A percentile compares a stretch with the other conserved stretches of the same genome.
Conservation (phyloP, 1,284 basidiomycete species). For the Ceratorhiza oryzae-sativae region DNA sequence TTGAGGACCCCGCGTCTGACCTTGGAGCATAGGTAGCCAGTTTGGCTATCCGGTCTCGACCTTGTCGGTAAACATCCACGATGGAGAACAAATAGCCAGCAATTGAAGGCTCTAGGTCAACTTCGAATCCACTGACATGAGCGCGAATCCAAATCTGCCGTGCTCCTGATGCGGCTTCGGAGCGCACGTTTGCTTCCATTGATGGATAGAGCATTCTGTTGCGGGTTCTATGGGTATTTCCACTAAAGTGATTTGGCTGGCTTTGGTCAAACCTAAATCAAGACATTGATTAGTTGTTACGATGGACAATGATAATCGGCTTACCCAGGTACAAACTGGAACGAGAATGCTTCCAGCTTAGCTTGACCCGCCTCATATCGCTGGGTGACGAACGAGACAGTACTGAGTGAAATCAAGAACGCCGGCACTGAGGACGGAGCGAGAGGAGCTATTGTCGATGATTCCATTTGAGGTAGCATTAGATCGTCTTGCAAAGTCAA, state of each 20-base stretch:
- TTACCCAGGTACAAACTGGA: slow-evolving; percentile 84
- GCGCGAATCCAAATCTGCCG: slow-evolving; percentile 73
- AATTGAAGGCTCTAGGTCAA: slow-evolving; percentile 84
- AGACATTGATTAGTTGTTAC: slow-evolving; percentile 5
- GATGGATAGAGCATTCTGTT: slow-evolving; percentile 83
- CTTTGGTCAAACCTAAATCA: slow-evolving; percentile 75
- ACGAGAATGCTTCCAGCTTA: slow-evolving; percentile 71
- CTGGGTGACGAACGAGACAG: slow-evolving; percentile 73
- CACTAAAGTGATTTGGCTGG: slow-evolving; percentile 70
- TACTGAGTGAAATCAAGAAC: slow-evolving; percentile 81
- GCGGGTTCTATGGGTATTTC: slow-evolving; percentile 69
- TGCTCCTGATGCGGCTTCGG: slow-evolving; percentile 59
- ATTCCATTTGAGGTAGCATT: slow-evolving; percentile 35
- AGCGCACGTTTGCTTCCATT: slow-evolving; percentile 77
- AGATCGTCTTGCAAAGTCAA: slow-evolving; percentile 55
- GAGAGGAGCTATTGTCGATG: slow-evolving; percentile 20
- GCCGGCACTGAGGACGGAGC: slow-evolving; percentile 65
- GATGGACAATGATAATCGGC: slow-evolving; percentile 44
- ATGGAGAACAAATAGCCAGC: slow-evolving; percentile 81
- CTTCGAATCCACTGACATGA: slow-evolving; percentile 83
- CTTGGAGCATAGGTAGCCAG: slow-evolving; percentile 57
- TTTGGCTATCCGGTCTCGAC: slow-evolving; percentile 76
- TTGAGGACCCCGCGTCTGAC: slow-evolving; percentile 43
- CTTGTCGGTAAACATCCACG: slow-evolving; percentile 83
- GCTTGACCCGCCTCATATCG: slow-evolving; percentile 81